Evolutionary conservation across 148 eudicot genomes (phyloP), one percentile per base, ranked within the genome.

Genomic region (Amaranthus hypochondriacus): DNA sequence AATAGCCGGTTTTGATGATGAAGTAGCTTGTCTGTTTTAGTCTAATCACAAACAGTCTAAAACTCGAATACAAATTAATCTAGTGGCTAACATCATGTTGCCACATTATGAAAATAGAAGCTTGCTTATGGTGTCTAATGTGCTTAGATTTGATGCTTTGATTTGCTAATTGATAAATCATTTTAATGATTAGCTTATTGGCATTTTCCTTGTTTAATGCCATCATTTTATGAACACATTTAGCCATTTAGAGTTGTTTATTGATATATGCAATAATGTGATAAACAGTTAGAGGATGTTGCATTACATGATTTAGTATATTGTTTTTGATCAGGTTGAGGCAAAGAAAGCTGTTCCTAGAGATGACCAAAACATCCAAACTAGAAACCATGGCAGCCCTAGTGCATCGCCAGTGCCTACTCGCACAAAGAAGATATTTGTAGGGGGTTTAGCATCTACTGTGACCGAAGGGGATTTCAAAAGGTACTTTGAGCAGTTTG

Each of bases 331-430:
- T 69, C 81, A 95, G 98, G 98, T 95, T 73, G 98, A 95, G 86
- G 98, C 98, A 52, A 92, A 95, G 83, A 95, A 92, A 82, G 97
- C 96, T 81, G 97, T 94, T 74, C 98, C 98, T 54, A 84, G 98
- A 76, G 98, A 95, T 75, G 97, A 92, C 77, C 96, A 91, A 68
- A 83, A 89, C 48, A 75, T 77, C 6, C 59, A 81, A 9, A 87
- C 18, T 85, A 89, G 84, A 85, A 86, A 62, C 89, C 88, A 63
- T 59, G 74, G 83, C 67, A 91, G 90, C 77, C 76, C 84, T 78
- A 90, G 78, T 76, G 88, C 88, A n/a, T 88, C 98, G 39, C 98
- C 98, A 10, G 78, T 87, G 73, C 92, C 91, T 14, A 75, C 74
- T 68, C 97, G 93, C 55, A 89, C 98, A 7, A 95, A 86, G 73